These are phyloP conservation scores for Talaromyces sp. DNA, from an alignment of 2,329 filamentous ascomycete species.

Conservation along the genomic window DNA sequence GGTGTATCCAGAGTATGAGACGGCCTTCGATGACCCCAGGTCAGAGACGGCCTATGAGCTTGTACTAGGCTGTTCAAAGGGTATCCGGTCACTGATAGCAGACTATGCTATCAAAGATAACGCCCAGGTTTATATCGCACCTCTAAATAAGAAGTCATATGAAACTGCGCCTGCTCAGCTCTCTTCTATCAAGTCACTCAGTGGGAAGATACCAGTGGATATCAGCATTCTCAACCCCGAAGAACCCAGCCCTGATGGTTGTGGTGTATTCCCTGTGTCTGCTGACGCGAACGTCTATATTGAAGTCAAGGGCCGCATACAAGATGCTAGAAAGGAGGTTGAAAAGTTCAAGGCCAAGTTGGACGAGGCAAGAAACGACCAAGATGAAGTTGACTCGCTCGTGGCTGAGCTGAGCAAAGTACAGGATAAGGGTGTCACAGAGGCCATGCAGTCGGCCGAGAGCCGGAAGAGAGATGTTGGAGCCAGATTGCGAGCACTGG, in stretches of 20 bases:
- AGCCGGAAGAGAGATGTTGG: not conserved
- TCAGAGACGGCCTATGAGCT: slow-evolving; percentile 58
- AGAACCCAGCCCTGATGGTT: slow-evolving; percentile 57
- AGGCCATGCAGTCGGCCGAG: not conserved
- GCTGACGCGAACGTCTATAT: slow-evolving; percentile 72
- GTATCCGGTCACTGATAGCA: slow-evolving; percentile 54
- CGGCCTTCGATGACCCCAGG: slow-evolving; percentile 49
- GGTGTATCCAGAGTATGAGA: slow-evolving; percentile 51
- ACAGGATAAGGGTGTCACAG: not conserved
- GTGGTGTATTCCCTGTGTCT: slow-evolving; percentile 73
- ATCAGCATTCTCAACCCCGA: slow-evolving; percentile 5
- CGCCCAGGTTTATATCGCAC: not conserved
- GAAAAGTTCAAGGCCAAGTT: slow-evolving; percentile 3
- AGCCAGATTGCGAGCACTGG: slow-evolving; percentile 2
- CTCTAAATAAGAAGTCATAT: not conserved
- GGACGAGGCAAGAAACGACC: slow-evolving; percentile 5
- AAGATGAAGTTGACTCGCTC: not conserved
- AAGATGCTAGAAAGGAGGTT: slow-evolving; percentile 11
- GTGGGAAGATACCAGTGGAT: not conserved
- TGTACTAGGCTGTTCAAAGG: slow-evolving; percentile 60
- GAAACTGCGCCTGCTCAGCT: not conserved
- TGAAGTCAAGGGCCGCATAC: slow-evolving; percentile 48
- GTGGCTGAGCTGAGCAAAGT: not conserved
- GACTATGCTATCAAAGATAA: not conserved
- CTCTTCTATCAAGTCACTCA: not conserved